phyloP scores from a whole-genome alignment of 1,284 basidiomycete species.

The Rhodotorula sp. region DNA sequence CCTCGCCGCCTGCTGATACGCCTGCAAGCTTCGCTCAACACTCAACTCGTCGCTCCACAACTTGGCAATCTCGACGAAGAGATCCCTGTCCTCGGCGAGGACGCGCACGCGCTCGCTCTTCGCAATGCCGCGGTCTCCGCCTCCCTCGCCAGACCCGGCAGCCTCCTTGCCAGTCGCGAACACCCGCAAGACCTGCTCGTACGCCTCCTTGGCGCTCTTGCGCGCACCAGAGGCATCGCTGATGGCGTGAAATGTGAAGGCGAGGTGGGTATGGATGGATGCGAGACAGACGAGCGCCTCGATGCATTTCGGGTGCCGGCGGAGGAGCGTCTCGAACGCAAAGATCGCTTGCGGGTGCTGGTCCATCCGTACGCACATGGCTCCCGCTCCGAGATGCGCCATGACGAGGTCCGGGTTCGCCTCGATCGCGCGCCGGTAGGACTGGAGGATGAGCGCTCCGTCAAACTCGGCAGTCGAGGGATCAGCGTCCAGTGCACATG shows the following conservation, averaged over 20 bases:
- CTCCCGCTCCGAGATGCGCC: constrained; percentile 76
- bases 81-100: constrained; percentile 71
- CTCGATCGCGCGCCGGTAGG: constrained; percentile 71
- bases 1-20: constrained; percentile 68
- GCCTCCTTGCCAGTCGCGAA: constrained; percentile 54
- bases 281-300: constrained; percentile 87
- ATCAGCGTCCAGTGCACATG: constrained; percentile 70
- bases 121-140: constrained; percentile 3
- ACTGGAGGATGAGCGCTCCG: constrained; percentile 62
- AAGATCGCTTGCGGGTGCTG: constrained; percentile 67
- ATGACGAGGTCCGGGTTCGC: constrained; percentile 70
- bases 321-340: constrained; percentile 76
- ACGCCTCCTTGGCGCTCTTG: constrained; percentile 70
- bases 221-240: constrained; percentile 67
- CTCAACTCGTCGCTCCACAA: constrained; percentile 72
- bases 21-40: constrained; percentile 66
- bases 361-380: constrained; percentile 23
- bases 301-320: constrained; percentile 48
- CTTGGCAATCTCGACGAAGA: constrained; percentile 80
- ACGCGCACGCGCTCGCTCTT: constrained; percentile 42
- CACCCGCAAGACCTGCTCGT: constrained; percentile 68
- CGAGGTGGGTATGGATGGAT: constrained; percentile 68
- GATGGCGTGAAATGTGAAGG: constrained; percentile 38
- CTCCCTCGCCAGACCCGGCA: constrained; percentile 14
- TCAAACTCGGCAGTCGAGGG: constrained; percentile 47